Evolutionary conservation across 257 asterid species (phyloP).

Genomic region (Cordia subcordata): DNA sequence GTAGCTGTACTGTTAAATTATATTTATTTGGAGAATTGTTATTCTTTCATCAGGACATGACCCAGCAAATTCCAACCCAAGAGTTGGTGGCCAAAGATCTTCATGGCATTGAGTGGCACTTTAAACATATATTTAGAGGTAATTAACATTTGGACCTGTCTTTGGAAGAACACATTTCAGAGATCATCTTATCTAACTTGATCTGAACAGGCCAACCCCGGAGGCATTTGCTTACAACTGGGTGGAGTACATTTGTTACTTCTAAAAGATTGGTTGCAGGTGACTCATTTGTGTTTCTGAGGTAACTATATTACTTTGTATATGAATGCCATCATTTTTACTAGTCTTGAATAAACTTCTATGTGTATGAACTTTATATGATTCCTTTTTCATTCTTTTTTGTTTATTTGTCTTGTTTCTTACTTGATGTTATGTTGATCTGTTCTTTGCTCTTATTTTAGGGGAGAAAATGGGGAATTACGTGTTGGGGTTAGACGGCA

Average conservation of each 20-base stretch:
- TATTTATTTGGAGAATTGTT: constrained; percentile 8
- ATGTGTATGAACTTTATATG: not conserved
- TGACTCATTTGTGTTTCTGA: constrained; percentile 53
- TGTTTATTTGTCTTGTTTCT: not conserved
- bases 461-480: constrained; percentile 45
- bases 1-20: not conserved
- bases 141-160: not conserved
- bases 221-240: constrained; percentile 59
- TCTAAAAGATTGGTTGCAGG: constrained; percentile 53
- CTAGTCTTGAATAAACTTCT: not conserved
- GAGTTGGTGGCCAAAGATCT: constrained; percentile 54
- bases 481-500: constrained; percentile 49
- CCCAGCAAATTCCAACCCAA: constrained; percentile 49
- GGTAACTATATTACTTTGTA: constrained; percentile 19
- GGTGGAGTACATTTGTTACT: constrained; percentile 58
- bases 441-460: constrained; percentile 5
- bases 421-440: not conserved
- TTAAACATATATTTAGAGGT: constrained; percentile 54
- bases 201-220: constrained; percentile 51
- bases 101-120: constrained; percentile 55
- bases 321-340: not conserved
- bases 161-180: not conserved
- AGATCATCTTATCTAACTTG: not conserved
- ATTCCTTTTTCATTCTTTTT: not conserved
- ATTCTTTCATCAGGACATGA: constrained; percentile 55